Conservation (phyloP, 345 rosid genomes). For the Rhodomyrtus tomentosa region DNA sequence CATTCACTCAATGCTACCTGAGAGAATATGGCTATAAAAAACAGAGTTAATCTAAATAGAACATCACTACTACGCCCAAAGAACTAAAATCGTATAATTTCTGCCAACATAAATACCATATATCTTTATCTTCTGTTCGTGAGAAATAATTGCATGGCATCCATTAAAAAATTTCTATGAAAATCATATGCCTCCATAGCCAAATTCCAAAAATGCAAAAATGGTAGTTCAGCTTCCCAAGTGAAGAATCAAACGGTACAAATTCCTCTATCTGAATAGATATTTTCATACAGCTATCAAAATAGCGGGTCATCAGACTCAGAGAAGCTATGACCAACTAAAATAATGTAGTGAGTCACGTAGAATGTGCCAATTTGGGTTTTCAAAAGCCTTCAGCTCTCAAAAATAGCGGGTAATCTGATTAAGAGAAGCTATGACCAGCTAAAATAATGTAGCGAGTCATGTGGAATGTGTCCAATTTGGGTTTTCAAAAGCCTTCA, state of each 20-base stretch:
- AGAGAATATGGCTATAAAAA: background rate
- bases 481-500: background rate
- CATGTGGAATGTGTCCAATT: background rate
- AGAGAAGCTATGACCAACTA: background rate
- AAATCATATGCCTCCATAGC: background rate
- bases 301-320: background rate
- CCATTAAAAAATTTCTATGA: background rate
- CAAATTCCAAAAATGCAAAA: background rate
- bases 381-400: background rate
- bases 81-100: background rate
- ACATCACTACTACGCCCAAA: background rate
- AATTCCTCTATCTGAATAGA: background rate
- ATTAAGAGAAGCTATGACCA: background rate
- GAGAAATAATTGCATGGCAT: background rate
- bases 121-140: background rate
- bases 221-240: background rate
- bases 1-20: background rate
- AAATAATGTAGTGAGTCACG: background rate
- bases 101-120: background rate
- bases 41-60: background rate
- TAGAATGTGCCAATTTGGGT: background rate
- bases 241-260: background rate
- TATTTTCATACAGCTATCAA: background rate
- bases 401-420: background rate
- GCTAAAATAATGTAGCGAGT: background rate